Evolutionary conservation across 371 early-diverging fungal genomes (phyloP).

Genomic region (Umbelopsis sp.): DNA sequence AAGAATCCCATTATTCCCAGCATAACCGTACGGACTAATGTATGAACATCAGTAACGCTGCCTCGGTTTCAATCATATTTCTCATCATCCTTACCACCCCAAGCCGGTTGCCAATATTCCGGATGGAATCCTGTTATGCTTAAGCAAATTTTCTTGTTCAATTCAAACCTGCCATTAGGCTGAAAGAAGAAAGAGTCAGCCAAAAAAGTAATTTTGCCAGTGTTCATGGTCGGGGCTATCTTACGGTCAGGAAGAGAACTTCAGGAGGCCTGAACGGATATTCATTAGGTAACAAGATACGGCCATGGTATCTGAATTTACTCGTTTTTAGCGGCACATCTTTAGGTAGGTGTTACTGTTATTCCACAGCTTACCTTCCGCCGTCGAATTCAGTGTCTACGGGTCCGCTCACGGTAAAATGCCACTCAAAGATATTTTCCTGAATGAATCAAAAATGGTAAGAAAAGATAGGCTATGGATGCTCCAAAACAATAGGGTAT

Average conservation of each 20-base stretch:
- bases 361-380: slow-evolving; percentile 57
- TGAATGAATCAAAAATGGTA: slow-evolving; percentile 29
- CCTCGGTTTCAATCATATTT: not conserved
- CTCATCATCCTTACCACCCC: slow-evolving; percentile 69
- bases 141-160: slow-evolving; percentile 90
- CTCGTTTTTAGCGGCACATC: too few relatives aligned
- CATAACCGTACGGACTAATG: slow-evolving; percentile 79
- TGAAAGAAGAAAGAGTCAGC: slow-evolving; percentile 19
- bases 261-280: slow-evolving; percentile 96
- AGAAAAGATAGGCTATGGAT: not conserved
- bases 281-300: slow-evolving; percentile 80
- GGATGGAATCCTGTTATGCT: slow-evolving; percentile 93
- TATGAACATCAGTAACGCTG: too few relatives aligned
- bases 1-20: slow-evolving; percentile 84
- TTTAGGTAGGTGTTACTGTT: too few relatives aligned
- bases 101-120: slow-evolving; percentile 94
- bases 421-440: slow-evolving; percentile 89
- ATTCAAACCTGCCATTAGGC: slow-evolving; percentile 91
- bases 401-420: slow-evolving; percentile 93
- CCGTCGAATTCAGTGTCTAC: slow-evolving; percentile 84
- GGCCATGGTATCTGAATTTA: slow-evolving; percentile 68
- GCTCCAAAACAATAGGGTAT: not conserved
- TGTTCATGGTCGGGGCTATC: not conserved
- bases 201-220: not conserved
- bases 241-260: slow-evolving; percentile 85